These are phyloP conservation scores for Pichia insulana DNA, from an alignment of 805 yeast species.

Conservation along the genomic window DNA sequence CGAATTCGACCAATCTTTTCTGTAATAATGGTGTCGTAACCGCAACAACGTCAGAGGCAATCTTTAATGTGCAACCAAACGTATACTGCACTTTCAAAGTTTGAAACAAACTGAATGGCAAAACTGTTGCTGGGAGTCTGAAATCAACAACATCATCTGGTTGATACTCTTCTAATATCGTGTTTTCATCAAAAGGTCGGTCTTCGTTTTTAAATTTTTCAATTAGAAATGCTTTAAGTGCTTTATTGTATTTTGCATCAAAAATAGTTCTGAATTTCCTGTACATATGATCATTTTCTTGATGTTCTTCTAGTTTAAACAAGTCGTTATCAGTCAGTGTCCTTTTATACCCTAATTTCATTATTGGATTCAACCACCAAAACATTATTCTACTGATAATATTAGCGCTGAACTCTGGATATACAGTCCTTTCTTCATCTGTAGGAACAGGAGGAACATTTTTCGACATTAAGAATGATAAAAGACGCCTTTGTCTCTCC, in stretches of 20 bases:
- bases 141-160: slow-evolving; percentile 18
- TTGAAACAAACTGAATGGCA: slow-evolving; percentile 34
- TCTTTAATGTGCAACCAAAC: slow-evolving; percentile 32
- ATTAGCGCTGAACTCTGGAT: slow-evolving; percentile 39
- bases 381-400: slow-evolving; percentile 40
- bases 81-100: slow-evolving; percentile 43
- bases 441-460: slow-evolving; percentile 42
- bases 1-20: slow-evolving; percentile 53
- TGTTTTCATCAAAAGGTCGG: slow-evolving; percentile 15
- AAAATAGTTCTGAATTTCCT: slow-evolving; percentile 29
- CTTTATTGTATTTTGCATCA: slow-evolving; percentile 23
- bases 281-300: slow-evolving; percentile 35
- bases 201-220: slow-evolving; percentile 9
- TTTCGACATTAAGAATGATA: slow-evolving; percentile 42
- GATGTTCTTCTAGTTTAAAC: slow-evolving; percentile 35
- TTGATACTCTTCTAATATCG: slow-evolving; percentile 3
- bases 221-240: background rate
- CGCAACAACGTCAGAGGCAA: slow-evolving; percentile 35
- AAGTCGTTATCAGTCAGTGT: slow-evolving; percentile 60
- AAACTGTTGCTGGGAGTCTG: slow-evolving; percentile 13
- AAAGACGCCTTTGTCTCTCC: slow-evolving; percentile 35
- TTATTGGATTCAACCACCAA: slow-evolving; percentile 61
- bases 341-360: slow-evolving; percentile 62
- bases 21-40: slow-evolving; percentile 61
- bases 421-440: slow-evolving; percentile 41